A percentile compares a stretch with the other conserved stretches of the same genome.
Conservation (phyloP, 768 basidiomycete species). For the Podaxis sp. region DNA sequence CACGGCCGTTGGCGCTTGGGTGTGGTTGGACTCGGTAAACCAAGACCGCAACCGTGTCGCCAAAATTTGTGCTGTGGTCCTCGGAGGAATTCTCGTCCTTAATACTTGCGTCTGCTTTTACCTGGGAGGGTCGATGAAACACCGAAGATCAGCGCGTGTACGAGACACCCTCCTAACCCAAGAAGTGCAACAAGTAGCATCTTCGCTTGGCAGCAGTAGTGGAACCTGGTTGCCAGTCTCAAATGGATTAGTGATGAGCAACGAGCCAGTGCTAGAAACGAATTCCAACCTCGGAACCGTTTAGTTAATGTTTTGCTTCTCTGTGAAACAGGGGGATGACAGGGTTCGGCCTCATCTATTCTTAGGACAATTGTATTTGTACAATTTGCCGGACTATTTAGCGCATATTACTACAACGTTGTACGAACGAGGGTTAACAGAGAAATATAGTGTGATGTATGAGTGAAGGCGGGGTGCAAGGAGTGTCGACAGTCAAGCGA, state of each 20-base stretch:
- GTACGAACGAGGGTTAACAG: no score
- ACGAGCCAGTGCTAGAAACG: neutral
- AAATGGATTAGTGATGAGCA: neutral
- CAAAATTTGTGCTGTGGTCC: neutral
- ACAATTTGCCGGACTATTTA: neutral
- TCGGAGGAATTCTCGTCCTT: neutral
- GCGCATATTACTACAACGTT: neutral
- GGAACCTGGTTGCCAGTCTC: neutral
- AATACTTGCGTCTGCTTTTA: conserved; percentile 13
- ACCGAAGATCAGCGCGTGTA: neutral
- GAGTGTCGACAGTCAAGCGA: no score
- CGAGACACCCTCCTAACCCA: neutral
- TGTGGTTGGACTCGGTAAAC: conserved; percentile 10
- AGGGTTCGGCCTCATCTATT: neutral
- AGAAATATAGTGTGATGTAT: no score
- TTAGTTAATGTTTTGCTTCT: neutral
- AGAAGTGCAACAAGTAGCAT: neutral
- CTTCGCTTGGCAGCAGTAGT: neutral
- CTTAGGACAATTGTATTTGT: neutral
- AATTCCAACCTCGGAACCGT: neutral
- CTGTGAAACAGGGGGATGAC: neutral
- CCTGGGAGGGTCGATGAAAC: conserved; percentile 9
- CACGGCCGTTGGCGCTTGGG: conserved; percentile 14
- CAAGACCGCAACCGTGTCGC: neutral
- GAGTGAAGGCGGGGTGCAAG: no score